A percentile compares a stretch with the other conserved stretches of the same genome.
Evolutionary conservation across 2,329 filamentous ascomycete genomes (phyloP).

Genomic region (Calonectria leucothoes): DNA sequence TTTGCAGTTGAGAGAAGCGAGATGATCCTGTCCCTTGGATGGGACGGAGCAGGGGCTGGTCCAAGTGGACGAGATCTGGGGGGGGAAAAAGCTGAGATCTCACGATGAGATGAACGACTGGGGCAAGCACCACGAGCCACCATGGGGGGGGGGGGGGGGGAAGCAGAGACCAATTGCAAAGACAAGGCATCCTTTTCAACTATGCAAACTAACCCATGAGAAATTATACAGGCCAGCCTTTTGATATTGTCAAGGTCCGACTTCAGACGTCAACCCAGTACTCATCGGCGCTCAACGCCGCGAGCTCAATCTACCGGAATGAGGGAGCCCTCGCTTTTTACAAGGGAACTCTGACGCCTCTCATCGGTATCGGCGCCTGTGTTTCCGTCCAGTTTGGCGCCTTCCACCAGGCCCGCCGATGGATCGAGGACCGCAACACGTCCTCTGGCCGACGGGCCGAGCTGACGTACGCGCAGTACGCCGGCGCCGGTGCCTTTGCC

Average conservation of each 20-base stretch:
- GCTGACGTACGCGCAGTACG: constrained; percentile 89
- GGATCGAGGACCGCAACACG: constrained; percentile 83
- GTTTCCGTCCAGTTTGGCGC: constrained; percentile 98
- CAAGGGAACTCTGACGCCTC: constrained; percentile 95
- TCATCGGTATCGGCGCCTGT: constrained; percentile 96
- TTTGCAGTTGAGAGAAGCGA: not conserved
- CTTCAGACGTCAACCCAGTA: constrained; percentile 91
- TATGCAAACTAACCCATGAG: not conserved
- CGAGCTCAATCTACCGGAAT: constrained; percentile 84
- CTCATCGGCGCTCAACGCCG: constrained; percentile 82
- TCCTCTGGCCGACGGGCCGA: constrained; percentile 61
- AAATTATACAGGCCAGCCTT: constrained; percentile 69
- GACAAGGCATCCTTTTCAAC: not conserved
- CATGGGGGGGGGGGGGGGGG: not conserved
- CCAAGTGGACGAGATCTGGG: constrained; percentile 21
- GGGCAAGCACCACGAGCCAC: not conserved
- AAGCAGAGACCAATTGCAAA: not conserved
- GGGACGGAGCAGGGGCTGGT: constrained; percentile 1
- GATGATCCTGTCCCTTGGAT: not conserved
- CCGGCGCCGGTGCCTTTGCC: constrained; percentile 89
- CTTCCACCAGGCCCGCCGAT: constrained; percentile 91
- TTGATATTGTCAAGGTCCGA: constrained; percentile 97
- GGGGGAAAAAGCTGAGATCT: not conserved
- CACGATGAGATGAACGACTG: constrained; percentile 15
- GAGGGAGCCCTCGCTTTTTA: constrained; percentile 96